phyloP scores from a whole-genome alignment of 108 stramenopile genomes.

The Nitzschia sp. region DNA sequence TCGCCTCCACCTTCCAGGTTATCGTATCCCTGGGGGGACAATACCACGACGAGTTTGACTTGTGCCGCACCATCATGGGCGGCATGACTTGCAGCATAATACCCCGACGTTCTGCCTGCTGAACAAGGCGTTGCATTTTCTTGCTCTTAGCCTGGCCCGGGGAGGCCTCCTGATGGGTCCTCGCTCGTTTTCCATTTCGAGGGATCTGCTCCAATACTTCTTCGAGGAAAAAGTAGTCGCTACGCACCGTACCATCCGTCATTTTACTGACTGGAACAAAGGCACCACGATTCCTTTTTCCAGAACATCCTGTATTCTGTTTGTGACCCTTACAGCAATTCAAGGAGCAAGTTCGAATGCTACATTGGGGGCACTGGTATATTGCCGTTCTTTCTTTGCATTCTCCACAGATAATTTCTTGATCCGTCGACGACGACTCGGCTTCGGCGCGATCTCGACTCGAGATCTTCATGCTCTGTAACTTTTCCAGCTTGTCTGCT shows the following conservation, averaged over 20 bases:
- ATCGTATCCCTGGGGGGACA: slow-evolving; percentile 30
- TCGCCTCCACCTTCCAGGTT: slow-evolving; percentile 36
- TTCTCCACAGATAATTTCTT: slow-evolving; percentile 43
- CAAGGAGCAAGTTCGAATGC: slow-evolving; percentile 61
- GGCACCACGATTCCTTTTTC: slow-evolving; percentile 68
- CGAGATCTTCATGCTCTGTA: no score
- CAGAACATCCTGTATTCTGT: slow-evolving; percentile 50
- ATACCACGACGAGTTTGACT: slow-evolving; percentile 60
- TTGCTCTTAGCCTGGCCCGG: background rate
- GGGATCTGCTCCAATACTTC: slow-evolving; percentile 58
- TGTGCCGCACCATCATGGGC: slow-evolving; percentile 62
- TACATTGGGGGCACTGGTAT: slow-evolving; percentile 72
- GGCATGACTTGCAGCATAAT: slow-evolving; percentile 70
- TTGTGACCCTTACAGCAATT: slow-evolving; percentile 64
- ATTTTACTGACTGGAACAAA: slow-evolving; percentile 42
- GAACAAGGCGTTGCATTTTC: slow-evolving; percentile 47
- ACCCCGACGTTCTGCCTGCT: slow-evolving; percentile 58
- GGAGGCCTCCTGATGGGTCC: background rate
- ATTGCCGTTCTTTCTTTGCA: slow-evolving; percentile 42
- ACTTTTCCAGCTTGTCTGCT: no score
- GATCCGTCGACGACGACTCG: background rate
- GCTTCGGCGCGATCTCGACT: background rate
- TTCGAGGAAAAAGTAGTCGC: slow-evolving; percentile 82
- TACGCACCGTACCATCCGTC: slow-evolving; percentile 57
- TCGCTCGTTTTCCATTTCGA: slow-evolving; percentile 21